Base-by-base conservation (phyloP, 2,329 filamentous ascomycete species). In the Aspergillus pseudoglaucus region DNA sequence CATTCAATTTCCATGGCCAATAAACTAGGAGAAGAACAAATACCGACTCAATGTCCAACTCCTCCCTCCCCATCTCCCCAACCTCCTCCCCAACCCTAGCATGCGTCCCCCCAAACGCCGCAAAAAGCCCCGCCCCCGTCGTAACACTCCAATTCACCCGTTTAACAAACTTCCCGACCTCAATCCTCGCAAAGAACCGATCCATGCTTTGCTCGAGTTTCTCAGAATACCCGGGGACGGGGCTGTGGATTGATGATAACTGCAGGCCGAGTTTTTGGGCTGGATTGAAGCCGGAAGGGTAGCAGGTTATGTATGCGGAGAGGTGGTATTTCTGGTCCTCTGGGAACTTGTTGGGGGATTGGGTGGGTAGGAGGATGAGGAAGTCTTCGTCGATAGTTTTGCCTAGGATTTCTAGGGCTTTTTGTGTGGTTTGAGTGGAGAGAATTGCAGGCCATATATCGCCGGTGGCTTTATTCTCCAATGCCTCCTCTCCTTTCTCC, bases 191-290 rank as follows among this genome's bases (percentile, higher is more conserved):
- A 59, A 84, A 84, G 64, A 80, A 84, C 1, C 78, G 67, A 58
- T 85, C 81, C 81, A 84, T 84, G 44, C 71, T 76, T 44, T 68
- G 74, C 55, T 78, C 77, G 0, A 85, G 56, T 56, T 81, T 83
- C 41, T 70, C 62, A 27, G 59, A 65, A 58, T 84, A 84, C 6
- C 75, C 72, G 0, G 81, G 81, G 0, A 84, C 80, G 0, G 81
- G 81, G 0, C 42, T 61, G 57, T 85, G 82, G 53, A 85, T 84
- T 23, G 73, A 70, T 0, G 74, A 66, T 0, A 84, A 67, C 0
- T 70, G 68, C 10, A 74, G 64, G 1, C 73, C 74, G 7, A 84
- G 70, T 51, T 84, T 83, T 42, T 72, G 56, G n/a, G 64, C 64
- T 1, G 79, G 75, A 54, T 76, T 68, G 66, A 84, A 85, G 8